A percentile compares a stretch with the other conserved stretches of the same genome.
phyloP scores from a whole-genome alignment of 2,329 filamentous ascomycete species.

The Verticillium zaregamsianum region DNA sequence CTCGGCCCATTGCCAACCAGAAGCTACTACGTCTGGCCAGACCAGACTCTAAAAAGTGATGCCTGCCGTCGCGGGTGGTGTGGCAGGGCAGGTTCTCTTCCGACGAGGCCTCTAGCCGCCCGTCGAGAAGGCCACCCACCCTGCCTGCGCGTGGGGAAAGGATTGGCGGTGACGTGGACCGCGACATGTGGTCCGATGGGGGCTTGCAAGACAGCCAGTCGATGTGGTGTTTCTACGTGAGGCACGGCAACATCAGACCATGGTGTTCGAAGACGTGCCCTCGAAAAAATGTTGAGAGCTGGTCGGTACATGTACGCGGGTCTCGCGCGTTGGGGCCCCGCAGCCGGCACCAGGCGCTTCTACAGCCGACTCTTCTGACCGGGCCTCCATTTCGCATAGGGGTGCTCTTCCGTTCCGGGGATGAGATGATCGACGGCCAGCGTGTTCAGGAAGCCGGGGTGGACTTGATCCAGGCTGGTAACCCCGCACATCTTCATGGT shows the following conservation, averaged over 20 bases:
- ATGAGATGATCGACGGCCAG: constrained; percentile 43
- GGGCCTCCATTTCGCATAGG: constrained; percentile 37
- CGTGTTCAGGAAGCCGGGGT: constrained; percentile 58
- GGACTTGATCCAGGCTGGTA: constrained; percentile 54
- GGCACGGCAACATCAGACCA: background rate
- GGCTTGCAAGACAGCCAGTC: background rate
- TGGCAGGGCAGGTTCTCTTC: background rate
- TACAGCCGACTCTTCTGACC: constrained; percentile 21
- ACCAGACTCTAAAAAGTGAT: background rate
- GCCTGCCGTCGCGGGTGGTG: background rate
- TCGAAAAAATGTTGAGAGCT: too few species aligned
- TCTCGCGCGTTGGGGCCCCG: background rate
- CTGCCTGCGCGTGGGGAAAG: background rate
- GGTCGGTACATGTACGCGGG: too few species aligned
- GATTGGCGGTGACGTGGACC: background rate
- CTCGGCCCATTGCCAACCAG: background rate
- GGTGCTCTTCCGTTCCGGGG: constrained; percentile 35
- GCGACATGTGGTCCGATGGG: background rate
- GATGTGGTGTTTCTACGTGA: background rate
- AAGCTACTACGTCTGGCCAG: background rate
- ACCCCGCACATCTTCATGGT: constrained; percentile 64
- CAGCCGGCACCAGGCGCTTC: background rate
- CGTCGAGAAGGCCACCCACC: background rate
- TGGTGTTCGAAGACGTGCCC: background rate
- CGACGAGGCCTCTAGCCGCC: background rate